Conservation (phyloP, 495 filamentous ascomycete species). For the Sabuloglossum arenarium region DNA sequence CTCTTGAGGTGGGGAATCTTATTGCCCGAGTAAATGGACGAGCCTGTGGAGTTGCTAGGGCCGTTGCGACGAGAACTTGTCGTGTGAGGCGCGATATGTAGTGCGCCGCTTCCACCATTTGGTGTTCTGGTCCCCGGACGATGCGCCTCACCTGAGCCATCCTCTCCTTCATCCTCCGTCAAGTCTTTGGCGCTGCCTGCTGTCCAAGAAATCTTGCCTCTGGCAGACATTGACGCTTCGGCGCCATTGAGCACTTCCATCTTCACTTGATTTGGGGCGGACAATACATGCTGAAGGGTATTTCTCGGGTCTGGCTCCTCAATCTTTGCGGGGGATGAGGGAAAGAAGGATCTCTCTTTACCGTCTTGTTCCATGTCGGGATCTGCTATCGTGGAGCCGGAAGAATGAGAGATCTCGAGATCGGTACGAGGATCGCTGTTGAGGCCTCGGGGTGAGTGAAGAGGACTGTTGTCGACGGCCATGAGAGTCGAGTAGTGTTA, state of each 20-base stretch:
- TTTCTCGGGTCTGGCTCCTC: slow-evolving; percentile 13
- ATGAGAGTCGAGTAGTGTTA: background rate
- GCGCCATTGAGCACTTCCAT: background rate
- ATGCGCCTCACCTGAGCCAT: background rate
- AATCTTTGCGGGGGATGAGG: slow-evolving; percentile 5
- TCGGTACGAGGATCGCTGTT: background rate
- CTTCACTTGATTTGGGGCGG: background rate
- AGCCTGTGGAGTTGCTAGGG: slow-evolving; percentile 32
- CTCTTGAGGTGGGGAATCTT: slow-evolving; percentile 96
- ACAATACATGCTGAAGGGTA: slow-evolving; percentile 13
- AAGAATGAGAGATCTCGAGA: slow-evolving; percentile 4
- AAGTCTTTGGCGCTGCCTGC: slow-evolving; percentile 8
- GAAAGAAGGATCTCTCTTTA: slow-evolving; percentile 3
- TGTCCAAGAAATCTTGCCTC: background rate
- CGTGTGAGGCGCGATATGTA: background rate
- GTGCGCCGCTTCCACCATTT: background rate
- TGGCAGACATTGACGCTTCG: background rate
- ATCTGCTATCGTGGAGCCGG: slow-evolving; percentile 3
- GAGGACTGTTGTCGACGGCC: slow-evolving; percentile 2
- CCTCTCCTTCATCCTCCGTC: slow-evolving; percentile 1
- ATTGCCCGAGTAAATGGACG: slow-evolving; percentile 60
- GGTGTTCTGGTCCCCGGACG: background rate
- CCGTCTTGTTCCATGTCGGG: slow-evolving; percentile 8
- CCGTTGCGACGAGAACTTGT: background rate
- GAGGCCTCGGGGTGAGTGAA: background rate